A percentile compares a stretch with the other conserved stretches of the same genome.
Conservation (phyloP, 176 grass and related monocot genomes). For the Oryza nivara region DNA sequence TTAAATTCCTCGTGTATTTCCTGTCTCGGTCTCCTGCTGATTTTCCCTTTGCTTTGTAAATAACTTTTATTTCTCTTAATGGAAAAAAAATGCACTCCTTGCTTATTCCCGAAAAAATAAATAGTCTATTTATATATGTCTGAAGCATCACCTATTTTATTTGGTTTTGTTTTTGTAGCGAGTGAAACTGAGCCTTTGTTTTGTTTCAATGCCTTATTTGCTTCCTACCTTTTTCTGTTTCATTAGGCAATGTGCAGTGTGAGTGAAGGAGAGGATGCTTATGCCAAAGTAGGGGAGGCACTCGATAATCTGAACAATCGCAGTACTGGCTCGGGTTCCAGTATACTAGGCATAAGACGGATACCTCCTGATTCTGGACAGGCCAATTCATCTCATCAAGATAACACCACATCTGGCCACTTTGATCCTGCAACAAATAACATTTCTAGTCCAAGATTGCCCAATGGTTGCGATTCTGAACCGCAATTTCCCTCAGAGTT, state of each 20-base stretch:
- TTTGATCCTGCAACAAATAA: constrained; percentile 35
- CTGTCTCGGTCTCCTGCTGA: too few relatives aligned
- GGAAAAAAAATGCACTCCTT: too few relatives aligned
- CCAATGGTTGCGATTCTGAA: constrained; percentile 47
- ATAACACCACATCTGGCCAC: constrained; percentile 26
- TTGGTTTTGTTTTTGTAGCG: constrained; percentile 3
- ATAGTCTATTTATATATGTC: background rate
- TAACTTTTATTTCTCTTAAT: too few relatives aligned
- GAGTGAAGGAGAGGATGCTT: constrained; percentile 74
- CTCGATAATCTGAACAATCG: constrained; percentile 62
- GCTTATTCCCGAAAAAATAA: background rate
- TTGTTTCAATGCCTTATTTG: constrained; percentile 18
- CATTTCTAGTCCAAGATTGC: constrained; percentile 44
- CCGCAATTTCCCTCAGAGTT: constrained; percentile 67
- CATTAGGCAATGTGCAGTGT: constrained; percentile 74
- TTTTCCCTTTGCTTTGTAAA: too few relatives aligned
- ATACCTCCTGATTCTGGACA: constrained; percentile 77
- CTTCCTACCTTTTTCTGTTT: constrained; percentile 3
- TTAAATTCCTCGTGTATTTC: too few relatives aligned
- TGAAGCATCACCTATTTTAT: constrained; percentile 26
- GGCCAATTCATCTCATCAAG: constrained; percentile 60
- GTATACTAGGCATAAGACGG: constrained; percentile 68
- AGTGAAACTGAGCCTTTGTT: background rate
- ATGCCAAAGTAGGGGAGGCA: constrained; percentile 80
- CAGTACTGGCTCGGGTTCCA: constrained; percentile 64